Percentiles rank a stretch among this genome's conserved stretches.
phyloP scores from a whole-genome alignment of 495 filamentous ascomycete species.

The Schizothecium vesticola region DNA sequence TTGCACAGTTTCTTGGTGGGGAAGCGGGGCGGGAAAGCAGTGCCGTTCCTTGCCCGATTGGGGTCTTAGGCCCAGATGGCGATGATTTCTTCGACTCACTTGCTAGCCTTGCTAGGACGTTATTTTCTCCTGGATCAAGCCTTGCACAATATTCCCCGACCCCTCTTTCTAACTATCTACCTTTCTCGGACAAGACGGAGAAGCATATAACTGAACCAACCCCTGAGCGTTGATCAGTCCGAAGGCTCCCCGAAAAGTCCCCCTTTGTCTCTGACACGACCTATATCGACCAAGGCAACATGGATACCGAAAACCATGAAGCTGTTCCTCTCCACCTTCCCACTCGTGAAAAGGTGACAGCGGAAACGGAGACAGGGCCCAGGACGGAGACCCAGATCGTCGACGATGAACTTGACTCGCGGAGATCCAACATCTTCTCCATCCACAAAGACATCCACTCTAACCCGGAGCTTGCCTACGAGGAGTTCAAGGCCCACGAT shows the following conservation, averaged over 20 bases:
- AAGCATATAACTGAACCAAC: neutral
- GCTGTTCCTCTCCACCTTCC: too few relatives aligned
- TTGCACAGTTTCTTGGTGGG: neutral
- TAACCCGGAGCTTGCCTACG: slow-evolving; percentile 52
- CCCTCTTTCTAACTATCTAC: neutral
- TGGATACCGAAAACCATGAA: neutral
- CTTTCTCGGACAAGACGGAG: neutral
- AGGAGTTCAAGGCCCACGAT: slow-evolving; percentile 50
- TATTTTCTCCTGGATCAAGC: neutral
- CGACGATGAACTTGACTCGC: slow-evolving; percentile 16
- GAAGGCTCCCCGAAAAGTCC: neutral
- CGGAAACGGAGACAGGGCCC: neutral
- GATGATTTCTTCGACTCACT: neutral
- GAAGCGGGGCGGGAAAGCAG: neutral
- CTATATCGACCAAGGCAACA: neutral
- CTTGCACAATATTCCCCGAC: neutral
- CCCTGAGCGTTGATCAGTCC: neutral
- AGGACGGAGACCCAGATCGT: slow-evolving; percentile 16
- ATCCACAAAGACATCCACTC: slow-evolving; percentile 48
- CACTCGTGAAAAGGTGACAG: too few relatives aligned
- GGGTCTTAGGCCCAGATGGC: neutral
- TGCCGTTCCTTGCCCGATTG: neutral
- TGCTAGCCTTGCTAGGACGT: neutral
- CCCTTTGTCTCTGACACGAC: neutral
- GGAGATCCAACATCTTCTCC: slow-evolving; percentile 32